Evolutionary conservation across 1,284 basidiomycete species (phyloP), one percentile per base, ranked within the genome.

Genomic region (Prillingera fragicola): DNA sequence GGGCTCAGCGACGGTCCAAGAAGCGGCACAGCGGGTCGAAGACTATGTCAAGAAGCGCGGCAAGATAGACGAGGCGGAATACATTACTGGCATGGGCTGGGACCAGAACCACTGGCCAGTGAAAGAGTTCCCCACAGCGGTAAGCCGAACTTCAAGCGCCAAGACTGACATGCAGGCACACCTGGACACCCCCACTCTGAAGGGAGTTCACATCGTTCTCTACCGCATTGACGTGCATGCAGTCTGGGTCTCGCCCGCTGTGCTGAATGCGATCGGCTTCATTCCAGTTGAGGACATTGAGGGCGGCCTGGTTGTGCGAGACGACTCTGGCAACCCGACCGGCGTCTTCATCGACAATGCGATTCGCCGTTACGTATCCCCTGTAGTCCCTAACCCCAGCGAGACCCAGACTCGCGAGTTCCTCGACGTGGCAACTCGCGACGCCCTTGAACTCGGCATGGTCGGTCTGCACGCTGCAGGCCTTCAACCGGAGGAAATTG

Each of bases 21-120:
- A 86, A 47, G 75, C 85, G 7, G 70, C 87, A 8, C 67, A 75
- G 4, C 74, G 75, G 5, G 72, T 90, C 17, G 83, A 83, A 49
- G 55, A 63, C 0, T 85, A 86, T 56, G 78, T 89, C 36, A 18
- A 24, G 14, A 24, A 15, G n/a, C 26, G 27, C 25, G 25, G 26
- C 3, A 74, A 5, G 77, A 80, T 45, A 77, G 81, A 1, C 77
- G 75, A 81, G 6, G 74, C 76, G 3, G 73, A 68, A 4, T 94
- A 87, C 87, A 79, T 95, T 42, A 74, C 83, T 56, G 91, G 88
- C 4, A 80, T 85, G 73, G 91, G 90, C 5, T 96, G 91, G 90
- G 87, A 96, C 63, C 90, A 96, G 67, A 94, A 85, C 5, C 54
- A 66, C 4, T 79, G 70, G 65, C 49, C 76, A 1, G 78, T 75